Evolutionary conservation across 164 flowering plant genomes (phyloP).

Genomic region (Magnolia sinica): DNA sequence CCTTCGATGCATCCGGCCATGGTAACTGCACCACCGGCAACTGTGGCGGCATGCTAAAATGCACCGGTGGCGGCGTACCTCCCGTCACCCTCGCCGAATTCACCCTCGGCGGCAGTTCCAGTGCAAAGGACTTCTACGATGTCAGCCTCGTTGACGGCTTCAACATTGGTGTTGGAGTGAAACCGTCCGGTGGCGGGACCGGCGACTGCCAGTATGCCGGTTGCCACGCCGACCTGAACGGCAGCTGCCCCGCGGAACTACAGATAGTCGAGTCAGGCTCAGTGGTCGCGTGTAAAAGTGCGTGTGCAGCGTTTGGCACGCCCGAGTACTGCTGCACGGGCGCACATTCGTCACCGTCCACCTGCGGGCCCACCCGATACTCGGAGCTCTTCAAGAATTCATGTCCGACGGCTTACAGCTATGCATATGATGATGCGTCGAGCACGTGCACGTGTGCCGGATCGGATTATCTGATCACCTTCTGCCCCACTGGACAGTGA

Average conservation of each 20-base stretch:
- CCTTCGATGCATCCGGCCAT: conserved; percentile 53
- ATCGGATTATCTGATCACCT: conserved; percentile 74
- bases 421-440: conserved; percentile 87
- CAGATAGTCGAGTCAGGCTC: conserved; percentile 36
- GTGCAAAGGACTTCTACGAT: conserved; percentile 76
- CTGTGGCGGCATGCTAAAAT: conserved; percentile 59
- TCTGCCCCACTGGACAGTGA: conserved; percentile 45
- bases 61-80: conserved; percentile 66
- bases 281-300: conserved; percentile 91
- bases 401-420: conserved; percentile 87
- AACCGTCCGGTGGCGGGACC: conserved; percentile 42
- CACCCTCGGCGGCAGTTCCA: conserved; percentile 41
- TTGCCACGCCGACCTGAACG: conserved; percentile 64
- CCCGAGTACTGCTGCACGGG: conserved; percentile 89
- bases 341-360: conserved; percentile 58
- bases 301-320: conserved; percentile 71
- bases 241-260: conserved; percentile 70
- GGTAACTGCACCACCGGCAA: conserved; percentile 84
- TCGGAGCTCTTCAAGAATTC: conserved; percentile 78
- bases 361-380: conserved; percentile 70
- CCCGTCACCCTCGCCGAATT: conserved; percentile 69
- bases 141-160: conserved; percentile 95
- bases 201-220: conserved; percentile 88
- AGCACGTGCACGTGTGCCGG: conserved; percentile 85
- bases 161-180: conserved; percentile 67